Base-by-base conservation (phyloP, 495 filamentous ascomycete species). In the Hypoxylon lenormandii region DNA sequence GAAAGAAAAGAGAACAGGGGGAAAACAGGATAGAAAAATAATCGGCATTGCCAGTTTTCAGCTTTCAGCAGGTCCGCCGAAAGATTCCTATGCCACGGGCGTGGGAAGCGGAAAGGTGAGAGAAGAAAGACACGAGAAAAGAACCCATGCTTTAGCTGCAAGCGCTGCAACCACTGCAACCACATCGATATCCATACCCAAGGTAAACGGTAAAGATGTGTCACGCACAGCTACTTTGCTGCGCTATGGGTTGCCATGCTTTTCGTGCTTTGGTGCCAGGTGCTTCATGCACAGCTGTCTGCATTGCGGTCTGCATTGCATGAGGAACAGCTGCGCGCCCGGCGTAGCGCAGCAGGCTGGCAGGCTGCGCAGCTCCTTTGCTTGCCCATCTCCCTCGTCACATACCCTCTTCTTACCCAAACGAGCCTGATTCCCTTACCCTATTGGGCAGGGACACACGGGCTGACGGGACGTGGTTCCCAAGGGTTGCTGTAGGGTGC, bases 321-420 rank as follows among this genome's bases (percentile, higher is more conserved):
- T 21, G 47, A 61, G 26, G 13, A 30, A n/a, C 16, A 18, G 54
- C 59, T 63, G 46, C 56, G 36, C 50, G n/a, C n/a, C n/a, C n/a
- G n/a, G n/a, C n/a, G n/a, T n/a, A n/a, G n/a, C n/a, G n/a, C n/a
- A n/a, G n/a, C n/a, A n/a, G n/a, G n/a, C n/a, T n/a, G n/a, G 36
- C 8, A 3, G 36, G 4, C 4, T 7, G n/a, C 26, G 26, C 26
- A 28, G 26, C 40, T 43, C 12, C 11, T 4, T 6, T 18, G 40
- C 40, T 43, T 15, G 13, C n/a, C n/a, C n/a, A n/a, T 15, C 4
- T 21, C 13, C 61, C 18, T 58, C 26, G 54, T 71, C 68, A 71
- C 68, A 66, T 63, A 62, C 68, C 58, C 66, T 71, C 58, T 33
- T 33, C 30, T 71, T 71, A 60, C 68, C 68, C 52, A 66, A 66